Conservation (phyloP, 768 basidiomycete genomes). For the Lactifluus subvellereus region DNA sequence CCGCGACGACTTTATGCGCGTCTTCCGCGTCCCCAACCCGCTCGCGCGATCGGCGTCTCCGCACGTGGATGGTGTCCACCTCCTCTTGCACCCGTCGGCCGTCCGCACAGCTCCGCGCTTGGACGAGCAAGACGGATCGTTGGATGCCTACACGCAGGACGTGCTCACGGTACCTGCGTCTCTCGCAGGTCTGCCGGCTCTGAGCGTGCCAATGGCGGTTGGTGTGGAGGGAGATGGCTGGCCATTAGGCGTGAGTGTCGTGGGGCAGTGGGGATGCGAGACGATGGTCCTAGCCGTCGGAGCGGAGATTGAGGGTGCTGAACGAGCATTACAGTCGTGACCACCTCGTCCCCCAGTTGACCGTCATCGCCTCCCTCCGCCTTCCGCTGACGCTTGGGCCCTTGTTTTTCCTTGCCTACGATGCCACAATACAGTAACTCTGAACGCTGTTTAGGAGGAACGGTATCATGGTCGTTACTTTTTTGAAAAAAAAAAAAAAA, state of each 20-base stretch:
- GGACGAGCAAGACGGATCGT: conserved; percentile 19
- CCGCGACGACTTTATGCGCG: conserved; percentile 62
- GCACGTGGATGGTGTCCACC: conserved; percentile 50
- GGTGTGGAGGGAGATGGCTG: conserved; percentile 51
- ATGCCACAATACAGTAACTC: no score
- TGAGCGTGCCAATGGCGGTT: conserved; percentile 53
- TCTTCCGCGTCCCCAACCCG: conserved; percentile 57
- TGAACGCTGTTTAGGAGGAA: no score
- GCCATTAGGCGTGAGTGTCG: conserved; percentile 79
- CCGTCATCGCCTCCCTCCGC: no score
- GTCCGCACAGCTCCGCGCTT: conserved; percentile 78
- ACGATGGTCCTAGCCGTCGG: conserved; percentile 52
- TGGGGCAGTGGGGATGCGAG: conserved; percentile 86
- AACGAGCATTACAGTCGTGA: neutral
- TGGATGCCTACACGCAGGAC: conserved; percentile 80
- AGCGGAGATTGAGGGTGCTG: conserved; percentile 36
- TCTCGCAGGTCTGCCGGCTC: conserved; percentile 78
- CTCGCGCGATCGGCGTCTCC: conserved; percentile 30
- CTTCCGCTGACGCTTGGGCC: no score
- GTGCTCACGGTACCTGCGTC: conserved; percentile 90
- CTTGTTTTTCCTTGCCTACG: no score
- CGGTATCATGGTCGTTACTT: no score
- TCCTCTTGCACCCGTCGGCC: conserved; percentile 82
- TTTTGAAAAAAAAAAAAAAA: no score
- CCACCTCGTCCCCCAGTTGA: no score